Base-by-base conservation (phyloP, 768 basidiomycete genomes). In the Suillus ampliporus region DNA sequence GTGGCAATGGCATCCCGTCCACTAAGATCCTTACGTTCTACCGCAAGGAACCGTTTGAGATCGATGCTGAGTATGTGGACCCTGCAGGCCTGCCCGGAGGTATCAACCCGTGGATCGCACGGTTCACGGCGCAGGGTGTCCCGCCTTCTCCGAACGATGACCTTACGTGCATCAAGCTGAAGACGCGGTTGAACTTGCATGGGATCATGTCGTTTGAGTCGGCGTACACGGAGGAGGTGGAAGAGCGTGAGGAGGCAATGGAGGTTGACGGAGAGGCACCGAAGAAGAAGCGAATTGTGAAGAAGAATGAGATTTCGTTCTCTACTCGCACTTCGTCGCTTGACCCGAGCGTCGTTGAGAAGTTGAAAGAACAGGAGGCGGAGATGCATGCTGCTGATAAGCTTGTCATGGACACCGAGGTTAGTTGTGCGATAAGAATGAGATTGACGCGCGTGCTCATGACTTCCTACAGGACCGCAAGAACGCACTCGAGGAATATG, bases 401-500 rank as follows among this genome's bases (percentile, higher is more conserved):
- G 83, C 91, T 99, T 65, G 97, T 99, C 58, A 86, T 89, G 82
- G 97, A 99, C 75, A 99, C 97, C 61, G 97, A 98, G 88, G 94
- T 94, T 66, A 40, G 85, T 79, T 63, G 40, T 51, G 21, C 56
- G 31, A n/a, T n/a, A n/a, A n/a, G 13, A 23, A 52, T 53, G 8
- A 19, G 10, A 17, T 11, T 5, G 2, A 19, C 2, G 26, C 57
- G 11, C 40, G 41, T 53, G 28, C 34, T 15, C 13, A 23, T 50
- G n/a, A 44, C 6, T 40, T 10, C 26, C 60, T 4, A 37, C 17
- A 97, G 94, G 93, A 99, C 78, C 89, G 93, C 77, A 99, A 98
- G 82, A 99, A 99, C 74, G 95, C 96, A 5, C 88, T 99, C 15
- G 97, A 99, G 80, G 97, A 99, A 79, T 98, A 97, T 81, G 91